Evolutionary conservation across 176 grass and related monocot genomes (phyloP).

Genomic region (Aegilops tauschii): DNA sequence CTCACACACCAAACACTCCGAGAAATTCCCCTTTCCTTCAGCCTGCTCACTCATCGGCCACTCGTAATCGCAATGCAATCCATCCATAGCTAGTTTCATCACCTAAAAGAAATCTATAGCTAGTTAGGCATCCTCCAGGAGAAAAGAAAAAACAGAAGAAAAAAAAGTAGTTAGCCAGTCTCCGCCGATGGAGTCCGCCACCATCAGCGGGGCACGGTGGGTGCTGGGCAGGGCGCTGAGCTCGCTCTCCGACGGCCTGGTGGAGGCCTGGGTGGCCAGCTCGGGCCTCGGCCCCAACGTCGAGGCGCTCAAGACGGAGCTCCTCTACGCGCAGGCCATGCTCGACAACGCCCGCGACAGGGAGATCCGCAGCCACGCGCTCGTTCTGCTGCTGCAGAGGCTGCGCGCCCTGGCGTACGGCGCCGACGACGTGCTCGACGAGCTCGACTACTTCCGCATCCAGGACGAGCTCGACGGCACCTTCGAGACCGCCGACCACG

Average conservation of each 20-base stretch:
- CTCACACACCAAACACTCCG: too few relatives aligned
- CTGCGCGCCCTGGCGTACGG: not conserved
- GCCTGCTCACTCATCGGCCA: too few relatives aligned
- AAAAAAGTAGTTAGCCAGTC: too few relatives aligned
- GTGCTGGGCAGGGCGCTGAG: not conserved
- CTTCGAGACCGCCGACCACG: not conserved
- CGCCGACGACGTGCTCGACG: slow-evolving; percentile 16
- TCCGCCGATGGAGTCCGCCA: not conserved
- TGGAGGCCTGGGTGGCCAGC: slow-evolving; percentile 9
- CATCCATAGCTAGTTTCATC: too few relatives aligned
- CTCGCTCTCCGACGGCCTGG: not conserved
- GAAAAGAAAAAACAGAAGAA: too few relatives aligned
- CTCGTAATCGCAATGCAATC: too few relatives aligned
- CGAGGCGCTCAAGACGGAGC: not conserved
- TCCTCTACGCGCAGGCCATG: not conserved
- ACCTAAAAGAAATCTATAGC: too few relatives aligned
- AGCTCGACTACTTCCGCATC: slow-evolving; percentile 28
- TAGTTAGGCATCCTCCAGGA: too few relatives aligned
- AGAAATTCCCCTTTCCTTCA: too few relatives aligned
- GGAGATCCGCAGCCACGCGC: not conserved
- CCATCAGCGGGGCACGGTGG: not conserved
- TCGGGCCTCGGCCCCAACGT: not conserved
- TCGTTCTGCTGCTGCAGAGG: not conserved
- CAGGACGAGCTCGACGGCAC: slow-evolving; percentile 14
- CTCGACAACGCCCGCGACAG: not conserved